Base-by-base conservation (phyloP, 306 rosid species). In the Dalbergia oliveri region DNA sequence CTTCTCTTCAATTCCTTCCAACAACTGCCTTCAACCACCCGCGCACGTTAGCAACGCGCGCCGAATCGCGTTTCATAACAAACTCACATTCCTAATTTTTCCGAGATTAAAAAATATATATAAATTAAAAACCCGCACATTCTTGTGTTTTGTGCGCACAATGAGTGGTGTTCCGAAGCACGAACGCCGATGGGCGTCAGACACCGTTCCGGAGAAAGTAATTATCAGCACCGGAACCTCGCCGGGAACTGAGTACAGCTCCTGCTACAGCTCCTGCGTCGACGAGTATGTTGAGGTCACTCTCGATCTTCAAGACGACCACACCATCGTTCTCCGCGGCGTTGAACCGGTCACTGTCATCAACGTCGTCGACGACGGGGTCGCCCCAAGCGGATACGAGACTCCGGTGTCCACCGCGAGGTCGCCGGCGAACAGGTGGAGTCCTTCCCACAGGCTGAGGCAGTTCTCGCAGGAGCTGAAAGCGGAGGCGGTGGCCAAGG, bases 241-340 rank as follows among this genome's bases (percentile, higher is more conserved):
- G 1, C 94, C 93, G 63, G 95, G 87, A 21, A 76, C 86, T 0
- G 97, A 88, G 8, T 81, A 82, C 57, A 53, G 5, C 11, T 89
- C 91, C 11, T 77, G 72, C 7, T 81, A 82, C 57, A 53, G 5
- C 11, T 89, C 91, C 11, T 77, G 72, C 7, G 83, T 69, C 10
- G 97, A 90, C 77, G 98, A 92, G 84, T 91, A 89, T 53, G 98
- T 94, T 0, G 97, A 94, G 86, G 97, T 94, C 15, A 94, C 93
- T 10, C 94, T 94, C 13, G 97, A 94, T 73, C 87, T 94, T 54
- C 98, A 94, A 58, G 96, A 90, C 51, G 98, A 94, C 31, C 75
- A 90, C 72, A 89, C 95, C 68, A 90, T 94, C 51, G 88, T 94
- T 18, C 97, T 94, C 57, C 97, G 97, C 31, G 93, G 97, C 70